A percentile compares a stretch with the other conserved stretches of the same genome.
These are phyloP conservation scores for Penicillium brevicompactum DNA, from an alignment of 2,329 filamentous ascomycete genomes.

Conservation along the genomic window DNA sequence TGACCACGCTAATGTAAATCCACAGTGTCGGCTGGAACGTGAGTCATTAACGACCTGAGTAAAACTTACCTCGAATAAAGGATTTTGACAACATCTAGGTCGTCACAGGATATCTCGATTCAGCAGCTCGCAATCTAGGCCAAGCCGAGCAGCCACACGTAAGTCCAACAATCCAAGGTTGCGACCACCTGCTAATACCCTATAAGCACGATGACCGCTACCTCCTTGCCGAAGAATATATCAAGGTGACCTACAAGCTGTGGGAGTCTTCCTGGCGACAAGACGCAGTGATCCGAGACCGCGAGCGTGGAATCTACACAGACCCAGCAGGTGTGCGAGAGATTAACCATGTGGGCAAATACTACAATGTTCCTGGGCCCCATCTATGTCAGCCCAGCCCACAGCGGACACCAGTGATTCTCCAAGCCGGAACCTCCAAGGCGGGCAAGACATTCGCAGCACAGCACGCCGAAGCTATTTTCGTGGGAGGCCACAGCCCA, in stretches of 20 bases:
- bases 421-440: constrained; percentile 70
- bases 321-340: constrained; percentile 60
- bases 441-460: constrained; percentile 69
- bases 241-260: constrained; percentile 67
- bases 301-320: constrained; percentile 61
- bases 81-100: constrained; percentile 43
- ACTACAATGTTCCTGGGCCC: constrained; percentile 65
- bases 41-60: constrained; percentile 18
- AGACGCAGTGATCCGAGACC: constrained; percentile 65
- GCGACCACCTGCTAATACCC: neutral
- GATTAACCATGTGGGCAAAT: constrained; percentile 68
- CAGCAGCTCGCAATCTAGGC: constrained; percentile 65
- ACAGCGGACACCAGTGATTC: constrained; percentile 68
- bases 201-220: constrained; percentile 66
- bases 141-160: constrained; percentile 55
- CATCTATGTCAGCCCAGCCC: constrained; percentile 68
- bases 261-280: constrained; percentile 68
- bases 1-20: constrained; percentile 1
- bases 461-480: constrained; percentile 71
- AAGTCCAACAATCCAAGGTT: neutral
- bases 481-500: constrained; percentile 67
- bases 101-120: constrained; percentile 69
- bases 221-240: constrained; percentile 64
- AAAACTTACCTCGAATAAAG: too few relatives aligned
- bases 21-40: constrained; percentile 59